Percentiles rank a stretch among this genome's conserved stretches.
phyloP scores from a whole-genome alignment of 2,329 filamentous ascomycete species.

The Cryphonectria carpinicola region DNA sequence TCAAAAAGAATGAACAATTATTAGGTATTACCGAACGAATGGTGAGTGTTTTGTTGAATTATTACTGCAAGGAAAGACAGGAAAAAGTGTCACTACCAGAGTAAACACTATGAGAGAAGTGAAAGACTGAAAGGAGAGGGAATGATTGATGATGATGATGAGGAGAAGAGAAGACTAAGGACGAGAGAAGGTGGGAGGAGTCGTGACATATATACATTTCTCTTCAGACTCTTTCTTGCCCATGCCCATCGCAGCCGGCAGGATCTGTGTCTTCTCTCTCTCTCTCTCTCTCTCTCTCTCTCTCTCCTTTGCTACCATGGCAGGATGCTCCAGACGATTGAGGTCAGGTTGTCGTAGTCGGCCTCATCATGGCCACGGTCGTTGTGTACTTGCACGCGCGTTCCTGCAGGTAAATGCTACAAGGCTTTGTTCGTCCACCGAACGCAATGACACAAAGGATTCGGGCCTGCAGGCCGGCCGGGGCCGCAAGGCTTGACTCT shows the following conservation, averaged over 20 bases:
- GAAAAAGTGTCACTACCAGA: conserved; percentile 16
- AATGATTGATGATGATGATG: conserved; percentile 16
- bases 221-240: background rate
- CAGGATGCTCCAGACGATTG: background rate
- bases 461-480: background rate
- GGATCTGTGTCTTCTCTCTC: background rate
- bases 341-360: background rate
- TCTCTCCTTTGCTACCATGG: background rate
- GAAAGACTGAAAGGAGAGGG: conserved; percentile 12
- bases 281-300: background rate
- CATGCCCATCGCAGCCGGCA: background rate
- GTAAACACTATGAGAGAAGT: conserved; percentile 18
- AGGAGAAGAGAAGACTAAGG: background rate
- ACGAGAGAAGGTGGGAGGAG: background rate
- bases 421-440: background rate
- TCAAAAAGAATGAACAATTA: background rate
- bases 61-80: background rate
- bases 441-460: background rate
- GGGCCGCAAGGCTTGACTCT: background rate
- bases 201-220: conserved; percentile 6
- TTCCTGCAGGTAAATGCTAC: background rate
- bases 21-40: conserved; percentile 16
- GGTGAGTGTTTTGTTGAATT: conserved; percentile 4
- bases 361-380: background rate
- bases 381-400: background rate